Conservation (phyloP, 768 basidiomycete genomes). For the Suillus ampliporus region DNA sequence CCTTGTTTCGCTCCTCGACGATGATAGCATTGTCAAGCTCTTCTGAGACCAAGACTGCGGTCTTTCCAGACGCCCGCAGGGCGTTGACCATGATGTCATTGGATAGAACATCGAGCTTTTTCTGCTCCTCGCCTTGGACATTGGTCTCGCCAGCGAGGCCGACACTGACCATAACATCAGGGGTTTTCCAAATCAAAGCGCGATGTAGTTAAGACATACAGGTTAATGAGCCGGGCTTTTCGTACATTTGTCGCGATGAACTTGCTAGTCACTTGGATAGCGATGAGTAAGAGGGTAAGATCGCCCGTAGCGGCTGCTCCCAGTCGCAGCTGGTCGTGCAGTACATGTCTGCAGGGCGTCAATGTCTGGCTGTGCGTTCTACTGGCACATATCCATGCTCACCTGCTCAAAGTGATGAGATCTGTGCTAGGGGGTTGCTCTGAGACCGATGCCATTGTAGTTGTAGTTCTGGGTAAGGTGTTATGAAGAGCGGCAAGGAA, state of each 20-base stretch:
- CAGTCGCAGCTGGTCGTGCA: constrained; percentile 82
- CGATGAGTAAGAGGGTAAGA: constrained; percentile 90
- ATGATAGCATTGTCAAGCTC: constrained; percentile 93
- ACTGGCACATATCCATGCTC: constrained; percentile 26
- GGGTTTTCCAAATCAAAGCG: constrained; percentile 10
- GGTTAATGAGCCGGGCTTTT: constrained; percentile 95
- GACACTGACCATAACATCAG: constrained; percentile 58
- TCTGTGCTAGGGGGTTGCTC: constrained; percentile 83
- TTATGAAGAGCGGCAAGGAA: constrained; percentile 9
- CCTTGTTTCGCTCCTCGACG: constrained; percentile 79
- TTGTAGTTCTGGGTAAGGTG: constrained; percentile 24
- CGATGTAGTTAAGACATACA: constrained; percentile 69
- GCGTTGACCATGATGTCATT: constrained; percentile 99
- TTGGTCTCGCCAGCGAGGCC: constrained; percentile 97
- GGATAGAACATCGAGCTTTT: constrained; percentile 96
- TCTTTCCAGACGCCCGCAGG: constrained; percentile 94
- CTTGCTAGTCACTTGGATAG: constrained; percentile 95
- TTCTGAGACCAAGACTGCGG: constrained; percentile 95
- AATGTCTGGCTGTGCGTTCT: constrained; percentile 6
- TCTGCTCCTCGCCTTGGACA: constrained; percentile 98
- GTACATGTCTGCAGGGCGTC: constrained; percentile 69
- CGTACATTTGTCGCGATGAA: constrained; percentile 99
- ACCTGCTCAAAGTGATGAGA: constrained; percentile 93
- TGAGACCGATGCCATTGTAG: constrained; percentile 34
- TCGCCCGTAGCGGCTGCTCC: constrained; percentile 90